Conservation (phyloP, 352 stramenopile genomes). For the Phytophthora sansomeana region DNA sequence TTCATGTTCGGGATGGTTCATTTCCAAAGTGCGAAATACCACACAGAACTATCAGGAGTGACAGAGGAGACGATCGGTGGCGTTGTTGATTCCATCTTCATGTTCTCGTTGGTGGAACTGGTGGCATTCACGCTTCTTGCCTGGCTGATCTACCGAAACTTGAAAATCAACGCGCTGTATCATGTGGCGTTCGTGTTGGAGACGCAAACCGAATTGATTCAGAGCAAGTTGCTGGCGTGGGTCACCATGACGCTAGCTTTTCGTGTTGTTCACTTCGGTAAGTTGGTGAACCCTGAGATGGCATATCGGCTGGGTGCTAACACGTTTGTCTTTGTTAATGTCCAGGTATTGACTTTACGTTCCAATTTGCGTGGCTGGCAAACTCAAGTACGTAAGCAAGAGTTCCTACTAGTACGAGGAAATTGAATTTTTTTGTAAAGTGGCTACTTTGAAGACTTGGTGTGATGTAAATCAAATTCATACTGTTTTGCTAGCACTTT, state of each 20-base stretch:
- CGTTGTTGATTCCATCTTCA: conserved; percentile 27
- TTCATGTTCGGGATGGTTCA: conserved; percentile 32
- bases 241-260: conserved; percentile 41
- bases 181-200: conserved; percentile 52
- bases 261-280: conserved; percentile 41
- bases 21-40: conserved; percentile 39
- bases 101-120: conserved; percentile 36
- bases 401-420: neutral
- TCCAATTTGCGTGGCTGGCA: neutral
- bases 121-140: conserved; percentile 34
- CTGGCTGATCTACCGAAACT: conserved; percentile 17
- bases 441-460: too few relatives aligned
- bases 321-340: neutral
- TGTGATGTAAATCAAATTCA: too few relatives aligned
- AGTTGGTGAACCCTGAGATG: neutral
- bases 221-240: conserved; percentile 44
- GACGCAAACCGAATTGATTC: conserved; percentile 38
- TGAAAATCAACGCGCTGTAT: conserved; percentile 36
- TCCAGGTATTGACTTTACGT: neutral
- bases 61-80: conserved; percentile 3
- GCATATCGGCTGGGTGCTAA: neutral
- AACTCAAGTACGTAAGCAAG: neutral
- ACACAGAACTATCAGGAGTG: conserved; percentile 38
- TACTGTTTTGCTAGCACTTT: too few relatives aligned
- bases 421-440: too few relatives aligned